Conservation (phyloP, 768 basidiomycete genomes). For the Chalciporus piperatus region DNA sequence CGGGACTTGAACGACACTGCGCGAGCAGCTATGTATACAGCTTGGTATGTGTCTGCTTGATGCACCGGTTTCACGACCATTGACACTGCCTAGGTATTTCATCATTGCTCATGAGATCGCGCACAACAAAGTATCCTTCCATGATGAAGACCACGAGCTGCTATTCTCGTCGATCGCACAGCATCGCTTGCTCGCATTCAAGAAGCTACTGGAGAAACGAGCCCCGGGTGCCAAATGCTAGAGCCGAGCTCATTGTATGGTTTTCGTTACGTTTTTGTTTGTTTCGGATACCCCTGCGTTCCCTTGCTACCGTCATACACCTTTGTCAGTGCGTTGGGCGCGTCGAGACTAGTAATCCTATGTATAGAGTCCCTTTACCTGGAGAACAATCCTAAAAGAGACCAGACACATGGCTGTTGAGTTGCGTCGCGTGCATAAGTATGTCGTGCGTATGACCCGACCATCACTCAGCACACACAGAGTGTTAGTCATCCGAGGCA, state of each 20-base stretch:
- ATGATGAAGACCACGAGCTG: conserved; percentile 27
- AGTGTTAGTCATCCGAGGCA: no score
- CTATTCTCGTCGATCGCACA: conserved; percentile 14
- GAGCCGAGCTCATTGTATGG: not conserved
- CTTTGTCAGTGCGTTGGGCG: no score
- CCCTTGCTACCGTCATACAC: no score
- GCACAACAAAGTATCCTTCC: conserved; percentile 20
- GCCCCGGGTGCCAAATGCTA: not conserved
- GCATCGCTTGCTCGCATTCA: not conserved
- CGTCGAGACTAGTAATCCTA: no score
- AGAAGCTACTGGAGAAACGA: not conserved
- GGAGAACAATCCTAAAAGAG: no score
- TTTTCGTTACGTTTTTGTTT: not conserved
- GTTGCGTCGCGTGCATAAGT: no score
- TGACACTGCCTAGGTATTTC: conserved; percentile 24
- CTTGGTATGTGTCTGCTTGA: not conserved
- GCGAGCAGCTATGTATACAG: not conserved
- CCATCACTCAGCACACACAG: no score
- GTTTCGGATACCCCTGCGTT: not conserved
- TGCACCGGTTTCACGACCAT: not conserved
- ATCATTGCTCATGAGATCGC: conserved; percentile 30
- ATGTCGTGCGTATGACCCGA: no score
- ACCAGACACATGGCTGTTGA: no score
- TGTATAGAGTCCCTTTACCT: no score
- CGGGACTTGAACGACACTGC: not conserved